Evolutionary conservation across 176 grass and related monocot genomes (phyloP).

Genomic region (Aechmea fasciata): DNA sequence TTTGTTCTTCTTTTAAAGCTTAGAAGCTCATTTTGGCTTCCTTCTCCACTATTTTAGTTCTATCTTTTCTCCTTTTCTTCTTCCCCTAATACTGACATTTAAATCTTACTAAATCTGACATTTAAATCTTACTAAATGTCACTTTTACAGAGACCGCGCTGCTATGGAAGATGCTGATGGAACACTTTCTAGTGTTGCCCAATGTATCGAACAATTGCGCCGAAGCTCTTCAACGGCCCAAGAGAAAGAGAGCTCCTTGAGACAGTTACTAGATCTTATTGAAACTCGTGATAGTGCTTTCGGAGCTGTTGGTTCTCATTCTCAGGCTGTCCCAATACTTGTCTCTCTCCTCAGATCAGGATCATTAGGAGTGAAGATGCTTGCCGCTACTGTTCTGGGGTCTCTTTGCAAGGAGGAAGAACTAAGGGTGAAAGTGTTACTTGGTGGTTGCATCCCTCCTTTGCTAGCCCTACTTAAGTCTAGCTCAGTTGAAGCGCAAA

Average conservation of each 20-base stretch:
- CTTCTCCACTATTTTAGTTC: too few relatives aligned
- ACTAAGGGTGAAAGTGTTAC: constrained; percentile 78
- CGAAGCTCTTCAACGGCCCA: constrained; percentile 64
- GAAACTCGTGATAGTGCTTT: constrained; percentile 87
- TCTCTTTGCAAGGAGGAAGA: constrained; percentile 98
- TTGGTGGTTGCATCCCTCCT: constrained; percentile 90
- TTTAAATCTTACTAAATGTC: constrained; percentile 17
- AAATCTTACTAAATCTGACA: not conserved
- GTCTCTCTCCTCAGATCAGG: constrained; percentile 88
- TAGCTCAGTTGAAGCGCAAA: constrained; percentile 68
- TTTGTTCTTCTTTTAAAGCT: too few relatives aligned
- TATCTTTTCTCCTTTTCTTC: not conserved
- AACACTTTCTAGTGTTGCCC: constrained; percentile 82
- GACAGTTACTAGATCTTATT: constrained; percentile 84
- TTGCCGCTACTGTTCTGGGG: constrained; percentile 69
- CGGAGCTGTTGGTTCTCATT: constrained; percentile 71
- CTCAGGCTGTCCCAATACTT: constrained; percentile 81
- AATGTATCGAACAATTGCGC: constrained; percentile 80
- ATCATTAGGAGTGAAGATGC: constrained; percentile 63
- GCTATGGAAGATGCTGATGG: constrained; percentile 76
- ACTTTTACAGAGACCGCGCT: constrained; percentile 42
- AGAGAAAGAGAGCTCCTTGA: constrained; percentile 80
- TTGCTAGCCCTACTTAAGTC: constrained; percentile 80
- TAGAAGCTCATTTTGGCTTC: too few relatives aligned
- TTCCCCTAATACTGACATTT: constrained; percentile 12